Evolutionary conservation across 2,329 filamentous ascomycete species (phyloP), one percentile per base, ranked within the genome.

Genomic region (Aspergillus amoenus): DNA sequence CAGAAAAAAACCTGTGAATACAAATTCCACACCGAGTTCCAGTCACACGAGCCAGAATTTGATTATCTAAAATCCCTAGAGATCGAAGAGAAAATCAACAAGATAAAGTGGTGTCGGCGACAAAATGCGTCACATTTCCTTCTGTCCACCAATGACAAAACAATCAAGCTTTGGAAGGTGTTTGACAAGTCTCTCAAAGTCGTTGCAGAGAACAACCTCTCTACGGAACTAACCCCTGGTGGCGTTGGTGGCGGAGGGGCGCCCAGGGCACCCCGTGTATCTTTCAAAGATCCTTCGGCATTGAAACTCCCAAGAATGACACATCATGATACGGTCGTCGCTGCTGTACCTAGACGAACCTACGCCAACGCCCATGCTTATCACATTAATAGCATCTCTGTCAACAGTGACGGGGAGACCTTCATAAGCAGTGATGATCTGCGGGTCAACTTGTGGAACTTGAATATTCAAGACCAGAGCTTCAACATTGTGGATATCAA

Each of bases 401-500:
- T 97, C 69, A 99, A 99, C 82, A 97, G 93, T 73, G 94, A 99
- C 74, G 94, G 93, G 56, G 94, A 99, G 81, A 99, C 94, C 0
- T 99, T 97, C 77, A 97, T 99, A 79, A 97, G 93, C 80, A 97
- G 93, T 73, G 94, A 99, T 73, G 94, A 99, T 73, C 81, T 99
- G 62, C 88, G 94, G 62, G 96, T 99, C 82, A 99, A 99, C 76
- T 82, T 99, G 56, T 99, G 94, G 94, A 97, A 99, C 74, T 82
- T 97, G 67, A 97, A 97, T 77, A 99, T 99, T 63, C 94, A 99
- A 75, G 93, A 97, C 68, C 93, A 97, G 79, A 97, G 94, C 80
- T 99, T 99, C 84, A 99, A 99, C 79, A 99, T 99, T 73, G 94
- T 99, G 61, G 94, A 99, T 75, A 99, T 99, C 82, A 99, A 99